Evolutionary conservation across 495 filamentous ascomycete species (phyloP).

Genomic region (Aspergillus bertholletiae): DNA sequence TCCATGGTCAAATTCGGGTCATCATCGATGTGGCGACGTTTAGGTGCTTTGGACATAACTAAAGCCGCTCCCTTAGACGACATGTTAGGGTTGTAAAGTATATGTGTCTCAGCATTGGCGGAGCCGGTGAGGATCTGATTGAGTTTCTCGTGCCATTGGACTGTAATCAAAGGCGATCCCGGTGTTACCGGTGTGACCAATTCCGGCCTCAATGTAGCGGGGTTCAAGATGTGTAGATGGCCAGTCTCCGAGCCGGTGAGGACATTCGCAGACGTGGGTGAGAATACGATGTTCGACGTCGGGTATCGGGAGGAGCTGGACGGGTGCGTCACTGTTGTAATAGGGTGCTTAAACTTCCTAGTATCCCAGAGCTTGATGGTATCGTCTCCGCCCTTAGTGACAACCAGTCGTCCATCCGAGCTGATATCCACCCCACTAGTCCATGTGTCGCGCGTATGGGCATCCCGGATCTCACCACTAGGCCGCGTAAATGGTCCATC

Average conservation of each 20-base stretch:
- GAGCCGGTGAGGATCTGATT: constrained; percentile 97
- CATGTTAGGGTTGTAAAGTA: constrained; percentile 82
- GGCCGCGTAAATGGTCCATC: constrained; percentile 85
- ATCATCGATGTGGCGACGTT: constrained; percentile 92
- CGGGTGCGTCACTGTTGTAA: constrained; percentile 71
- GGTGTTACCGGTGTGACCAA: constrained; percentile 83
- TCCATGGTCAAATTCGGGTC: constrained; percentile 82
- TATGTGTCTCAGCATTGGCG: constrained; percentile 79
- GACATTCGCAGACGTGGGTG: constrained; percentile 73
- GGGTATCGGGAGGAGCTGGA: constrained; percentile 83
- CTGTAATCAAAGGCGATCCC: constrained; percentile 73
- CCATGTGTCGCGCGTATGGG: constrained; percentile 82
- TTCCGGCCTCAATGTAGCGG: constrained; percentile 80
- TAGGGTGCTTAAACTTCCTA: constrained; percentile 86
- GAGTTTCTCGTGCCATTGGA: constrained; percentile 88
- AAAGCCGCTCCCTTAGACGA: constrained; percentile 79
- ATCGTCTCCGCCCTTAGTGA: constrained; percentile 87
- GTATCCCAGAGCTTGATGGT: constrained; percentile 93
- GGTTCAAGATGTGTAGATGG: constrained; percentile 88
- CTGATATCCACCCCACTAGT: constrained; percentile 93
- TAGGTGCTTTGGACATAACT: constrained; percentile 90
- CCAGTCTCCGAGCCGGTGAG: constrained; percentile 86
- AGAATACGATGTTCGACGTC: constrained; percentile 83
- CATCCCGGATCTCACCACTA: constrained; percentile 78
- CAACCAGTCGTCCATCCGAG: constrained; percentile 79